Conservation (phyloP, 129 eudicot genomes). For the Scalesia atractyloides region DNA sequence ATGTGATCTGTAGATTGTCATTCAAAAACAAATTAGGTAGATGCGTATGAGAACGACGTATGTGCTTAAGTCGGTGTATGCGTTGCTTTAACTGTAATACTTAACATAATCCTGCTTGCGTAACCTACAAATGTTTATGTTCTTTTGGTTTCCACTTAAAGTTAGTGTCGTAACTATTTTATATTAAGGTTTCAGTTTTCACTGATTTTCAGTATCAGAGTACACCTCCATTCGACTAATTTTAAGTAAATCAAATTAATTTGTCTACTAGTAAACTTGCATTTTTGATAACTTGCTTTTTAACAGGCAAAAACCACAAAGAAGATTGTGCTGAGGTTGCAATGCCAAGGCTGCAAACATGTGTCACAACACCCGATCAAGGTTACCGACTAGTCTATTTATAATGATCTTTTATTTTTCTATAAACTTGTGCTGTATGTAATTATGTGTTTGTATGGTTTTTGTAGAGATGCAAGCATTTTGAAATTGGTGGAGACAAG, state of each 20-base stretch:
- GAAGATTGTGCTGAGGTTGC: constrained; percentile 53
- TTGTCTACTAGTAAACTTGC: too few relatives aligned
- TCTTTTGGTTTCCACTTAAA: too few relatives aligned
- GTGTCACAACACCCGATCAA: constrained; percentile 46
- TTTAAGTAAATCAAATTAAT: too few relatives aligned
- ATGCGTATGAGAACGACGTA: too few relatives aligned
- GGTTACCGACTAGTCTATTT: constrained; percentile 16
- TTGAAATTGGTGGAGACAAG: constrained; percentile 52
- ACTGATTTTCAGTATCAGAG: background rate
- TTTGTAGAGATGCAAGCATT: constrained; percentile 42
- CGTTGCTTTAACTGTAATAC: background rate
- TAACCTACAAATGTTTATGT: too few relatives aligned
- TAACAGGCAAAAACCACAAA: constrained; percentile 49
- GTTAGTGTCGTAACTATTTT: too few relatives aligned
- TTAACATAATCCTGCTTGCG: too few relatives aligned
- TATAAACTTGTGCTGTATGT: background rate
- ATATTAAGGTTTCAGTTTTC: background rate
- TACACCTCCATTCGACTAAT: background rate
- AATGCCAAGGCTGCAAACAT: constrained; percentile 48
- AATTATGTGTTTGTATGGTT: background rate
- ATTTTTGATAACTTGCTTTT: background rate
- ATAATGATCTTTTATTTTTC: background rate
- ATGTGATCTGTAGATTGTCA: too few relatives aligned
- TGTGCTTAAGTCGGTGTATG: too few relatives aligned
- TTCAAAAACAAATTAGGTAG: too few relatives aligned